Evolutionary conservation across 768 basidiomycete species (phyloP), one percentile per base, ranked within the genome.

Genomic region (Calvatia gigantea): DNA sequence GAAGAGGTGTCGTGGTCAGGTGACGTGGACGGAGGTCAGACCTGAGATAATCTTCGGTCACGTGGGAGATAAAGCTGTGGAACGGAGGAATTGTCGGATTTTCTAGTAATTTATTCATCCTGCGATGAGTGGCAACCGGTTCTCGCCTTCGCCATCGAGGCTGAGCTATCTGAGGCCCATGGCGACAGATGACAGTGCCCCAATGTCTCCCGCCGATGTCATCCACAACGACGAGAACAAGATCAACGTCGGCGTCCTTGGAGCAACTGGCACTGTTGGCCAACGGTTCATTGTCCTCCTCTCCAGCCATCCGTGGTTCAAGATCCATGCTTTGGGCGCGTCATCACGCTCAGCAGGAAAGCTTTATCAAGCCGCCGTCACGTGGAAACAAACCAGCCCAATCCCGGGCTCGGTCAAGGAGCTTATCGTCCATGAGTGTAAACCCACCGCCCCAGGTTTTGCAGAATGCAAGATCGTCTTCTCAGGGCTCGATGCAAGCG

Each of bases 401-500:
- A 88, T 98, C 58, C 96, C 96, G 1, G 52, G 72, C 23, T 59
- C 59, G 12, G 88, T 89, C 25, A 73, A 78, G 43, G 75, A 78
- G 27, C 73, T 93, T 65, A 64, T 86, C 54, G 87, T 98, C 5
- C 71, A 78, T 57, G 85, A 88, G 59, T 99, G 97, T 75, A 75
- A 75, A 46, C 84, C 93, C 3, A 80, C 85, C 58, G 75, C 85
- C 47, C 41, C 51, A 27, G n/a, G 17, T 19, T 98, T 98, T 65
- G 65, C 69, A 35, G 89, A 89, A 7, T 98, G 95, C 67, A 80
- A 81, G 8, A 77, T 98, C 58, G 81, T 98, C 38, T 99, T 99
- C 71, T 95, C 92, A 0, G 97, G 97, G n/a, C 73, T 99, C 56
- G 97, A 98, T 71, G 85, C 89, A 15, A 94, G 97, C 65, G 95